Base-by-base conservation (phyloP, 495 filamentous ascomycete genomes). In the Cetradonia linearis region DNA sequence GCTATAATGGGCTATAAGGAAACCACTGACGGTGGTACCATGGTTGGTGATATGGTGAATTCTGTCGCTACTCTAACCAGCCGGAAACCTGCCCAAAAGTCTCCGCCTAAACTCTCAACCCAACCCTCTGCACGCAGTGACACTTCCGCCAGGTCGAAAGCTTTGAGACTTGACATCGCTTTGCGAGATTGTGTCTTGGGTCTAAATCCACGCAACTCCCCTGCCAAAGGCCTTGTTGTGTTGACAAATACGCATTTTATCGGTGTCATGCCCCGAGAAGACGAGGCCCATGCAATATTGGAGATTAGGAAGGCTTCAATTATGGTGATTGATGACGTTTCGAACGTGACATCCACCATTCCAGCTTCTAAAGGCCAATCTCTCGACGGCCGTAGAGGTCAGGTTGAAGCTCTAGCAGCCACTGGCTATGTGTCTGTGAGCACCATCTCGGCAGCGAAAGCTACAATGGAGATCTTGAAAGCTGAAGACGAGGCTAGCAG, bases 371-470 rank as follows among this genome's bases (percentile, higher is more conserved):
- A 74, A 61, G 74, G 78, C 5, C 73, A 70, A 9, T 74, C 77
- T 4, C 74, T 76, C 10, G 73, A 74, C 54, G 66, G 72, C 3
- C 76, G 81, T 16, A 79, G 80, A 40, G 76, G 70, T 46, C 87
- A 93, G 60, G 76, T 87, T 23, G 73, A 79, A 7, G 78, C 82
- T 25, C 76, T 96, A 14, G 83, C 84, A 56, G 70, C 77, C 2
- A 74, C 76, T 60, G 94, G 94, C 1, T 99, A 83, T 68, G 91
- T 95, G 27, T 84, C 86, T 48, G 82, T 99, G 27, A 85, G 87
- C 55, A 86, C 83, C 31, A 86, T 97, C 46, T 95, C 90, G 13
- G 81, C 89, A 7, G 89, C 89, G 1, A 85, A 81, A 56, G 79
- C 81, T 27, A 74, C 74, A 10, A 76, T 92, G 8, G 80, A 82